Evolutionary conservation across 1,284 basidiomycete species (phyloP).

Genomic region (Cryptococcus floricola): DNA sequence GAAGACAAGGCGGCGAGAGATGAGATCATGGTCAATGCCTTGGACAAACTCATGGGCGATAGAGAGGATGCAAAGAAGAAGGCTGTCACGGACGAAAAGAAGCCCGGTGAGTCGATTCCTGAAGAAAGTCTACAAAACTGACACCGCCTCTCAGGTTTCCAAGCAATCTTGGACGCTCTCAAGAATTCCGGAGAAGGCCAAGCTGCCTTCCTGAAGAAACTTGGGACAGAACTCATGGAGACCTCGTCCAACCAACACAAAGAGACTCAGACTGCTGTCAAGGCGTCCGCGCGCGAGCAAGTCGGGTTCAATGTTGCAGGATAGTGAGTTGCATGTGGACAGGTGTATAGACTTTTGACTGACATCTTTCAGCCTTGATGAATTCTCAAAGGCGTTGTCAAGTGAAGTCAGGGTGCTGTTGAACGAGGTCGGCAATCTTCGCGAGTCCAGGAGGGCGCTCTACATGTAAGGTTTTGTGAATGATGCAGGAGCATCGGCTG

Average conservation of each 20-base stretch:
- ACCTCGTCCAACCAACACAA: constrained; percentile 48
- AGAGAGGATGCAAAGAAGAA: constrained; percentile 45
- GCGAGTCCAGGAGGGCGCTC: constrained; percentile 45
- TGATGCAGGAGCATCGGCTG: neutral
- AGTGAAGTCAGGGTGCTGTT: constrained; percentile 44
- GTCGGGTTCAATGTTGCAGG: constrained; percentile 49
- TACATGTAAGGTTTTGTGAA: constrained; percentile 36
- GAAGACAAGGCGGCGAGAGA: constrained; percentile 34
- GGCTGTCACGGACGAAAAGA: constrained; percentile 40
- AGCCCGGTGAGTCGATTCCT: constrained; percentile 27
- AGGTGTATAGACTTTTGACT: neutral
- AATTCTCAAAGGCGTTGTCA: constrained; percentile 46
- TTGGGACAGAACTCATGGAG: constrained; percentile 43
- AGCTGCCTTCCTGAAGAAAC: constrained; percentile 41
- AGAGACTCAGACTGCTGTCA: constrained; percentile 37
- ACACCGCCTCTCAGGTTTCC: constrained; percentile 20
- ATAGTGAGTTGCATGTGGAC: constrained; percentile 28
- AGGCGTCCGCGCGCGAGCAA: constrained; percentile 44
- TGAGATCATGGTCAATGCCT: constrained; percentile 43
- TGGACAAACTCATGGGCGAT: constrained; percentile 40
- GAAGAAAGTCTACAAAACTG: neutral
- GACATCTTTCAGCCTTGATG: constrained; percentile 33
- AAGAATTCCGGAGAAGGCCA: constrained; percentile 40
- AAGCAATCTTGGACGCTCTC: constrained; percentile 46
- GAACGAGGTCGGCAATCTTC: constrained; percentile 47